These are phyloP conservation scores for Verbena officinalis DNA, from an alignment of 257 asterid genomes.

Conservation along the genomic window DNA sequence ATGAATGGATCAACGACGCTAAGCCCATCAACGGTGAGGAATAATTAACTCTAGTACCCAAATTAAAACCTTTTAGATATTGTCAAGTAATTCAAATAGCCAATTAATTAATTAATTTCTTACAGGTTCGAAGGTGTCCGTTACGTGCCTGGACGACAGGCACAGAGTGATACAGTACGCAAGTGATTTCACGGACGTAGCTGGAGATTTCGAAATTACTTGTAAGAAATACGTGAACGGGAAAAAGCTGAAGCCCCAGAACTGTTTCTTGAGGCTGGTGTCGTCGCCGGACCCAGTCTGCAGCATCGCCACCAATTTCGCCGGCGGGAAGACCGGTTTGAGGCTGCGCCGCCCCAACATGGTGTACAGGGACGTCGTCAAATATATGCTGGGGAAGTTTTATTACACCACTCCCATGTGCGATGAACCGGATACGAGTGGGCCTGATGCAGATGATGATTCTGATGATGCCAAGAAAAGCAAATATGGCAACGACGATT, in stretches of 20 bases:
- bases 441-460: constrained; percentile 28
- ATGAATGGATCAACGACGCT: constrained; percentile 73
- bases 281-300: constrained; percentile 86
- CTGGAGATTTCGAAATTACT: constrained; percentile 56
- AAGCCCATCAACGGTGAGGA: constrained; percentile 69
- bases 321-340: constrained; percentile 78
- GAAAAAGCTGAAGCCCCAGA: constrained; percentile 51
- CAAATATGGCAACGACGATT: constrained; percentile 39
- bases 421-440: constrained; percentile 68
- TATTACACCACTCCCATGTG: constrained; percentile 93
- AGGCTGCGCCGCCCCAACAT: constrained; percentile 63
- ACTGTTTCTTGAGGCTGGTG: constrained; percentile 74
- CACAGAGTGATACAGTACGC: constrained; percentile 67
- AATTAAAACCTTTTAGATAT: no score
- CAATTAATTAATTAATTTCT: neutral
- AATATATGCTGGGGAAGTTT: constrained; percentile 65
- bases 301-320: constrained; percentile 74
- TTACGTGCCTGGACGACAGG: constrained; percentile 73
- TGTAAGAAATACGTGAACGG: constrained; percentile 47
- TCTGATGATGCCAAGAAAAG: constrained; percentile 30
- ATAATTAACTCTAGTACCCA: no score
- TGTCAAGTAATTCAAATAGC: neutral
- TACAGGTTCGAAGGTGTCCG: constrained; percentile 75
- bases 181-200: constrained; percentile 71
- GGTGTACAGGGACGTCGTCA: constrained; percentile 62